Percentiles rank a stretch among this genome's conserved stretches.
Conservation (phyloP, 2,329 filamentous ascomycete species). For the Rutstroemia sydowiana region DNA sequence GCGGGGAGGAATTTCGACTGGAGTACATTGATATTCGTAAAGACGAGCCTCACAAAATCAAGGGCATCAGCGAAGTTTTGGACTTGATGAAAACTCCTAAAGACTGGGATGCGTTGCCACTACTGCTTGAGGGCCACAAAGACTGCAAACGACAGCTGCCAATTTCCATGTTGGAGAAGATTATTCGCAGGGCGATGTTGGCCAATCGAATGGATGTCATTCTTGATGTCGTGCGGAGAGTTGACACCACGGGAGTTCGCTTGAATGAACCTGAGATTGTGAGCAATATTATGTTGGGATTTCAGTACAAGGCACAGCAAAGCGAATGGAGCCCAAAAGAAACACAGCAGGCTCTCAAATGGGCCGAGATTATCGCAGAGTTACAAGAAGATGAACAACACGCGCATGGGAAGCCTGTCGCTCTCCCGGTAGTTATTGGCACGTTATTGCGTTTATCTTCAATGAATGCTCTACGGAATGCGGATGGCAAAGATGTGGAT, state of each 20-base stretch:
- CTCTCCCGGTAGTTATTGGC: slow-evolving; percentile 34
- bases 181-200: slow-evolving; percentile 15
- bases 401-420: slow-evolving; percentile 11
- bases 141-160: slow-evolving; percentile 7
- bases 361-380: slow-evolving; percentile 26
- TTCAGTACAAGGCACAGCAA: slow-evolving; percentile 20
- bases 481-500: slow-evolving; percentile 33
- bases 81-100: slow-evolving; percentile 26
- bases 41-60: slow-evolving; percentile 17
- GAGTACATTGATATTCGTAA: slow-evolving; percentile 20
- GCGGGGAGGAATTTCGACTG: slow-evolving; percentile 37
- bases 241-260: slow-evolving; percentile 23
- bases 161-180: not conserved
- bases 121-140: slow-evolving; percentile 26
- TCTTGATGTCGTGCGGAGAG: slow-evolving; percentile 26
- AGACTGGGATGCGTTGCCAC: slow-evolving; percentile 30
- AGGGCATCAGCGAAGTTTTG: slow-evolving; percentile 16
- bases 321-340: slow-evolving; percentile 18
- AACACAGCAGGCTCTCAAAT: slow-evolving; percentile 25
- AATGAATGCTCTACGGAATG: slow-evolving; percentile 33
- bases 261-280: slow-evolving; percentile 17
- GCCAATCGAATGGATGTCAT: slow-evolving; percentile 23
- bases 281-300: slow-evolving; percentile 15
- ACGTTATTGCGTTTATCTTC: slow-evolving; percentile 38
- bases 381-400: slow-evolving; percentile 26